These are phyloP conservation scores for Candida nitratophila DNA, from an alignment of 805 yeast genomes.

Conservation along the genomic window DNA sequence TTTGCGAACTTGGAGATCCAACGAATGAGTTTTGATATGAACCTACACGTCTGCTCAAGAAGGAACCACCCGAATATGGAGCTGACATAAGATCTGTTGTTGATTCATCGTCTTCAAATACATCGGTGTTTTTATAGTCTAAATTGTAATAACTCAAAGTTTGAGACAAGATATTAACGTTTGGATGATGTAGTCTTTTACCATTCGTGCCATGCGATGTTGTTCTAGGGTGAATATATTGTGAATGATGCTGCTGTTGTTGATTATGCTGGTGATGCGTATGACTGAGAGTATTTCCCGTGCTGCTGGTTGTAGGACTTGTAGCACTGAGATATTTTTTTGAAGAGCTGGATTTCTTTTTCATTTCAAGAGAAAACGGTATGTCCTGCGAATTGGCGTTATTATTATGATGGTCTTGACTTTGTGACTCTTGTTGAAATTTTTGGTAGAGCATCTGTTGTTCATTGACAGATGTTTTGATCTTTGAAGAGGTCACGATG, in stretches of 20 bases:
- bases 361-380: background rate
- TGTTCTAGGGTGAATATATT: no score
- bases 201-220: background rate
- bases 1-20: background rate
- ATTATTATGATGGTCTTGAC: background rate
- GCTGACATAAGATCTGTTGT: background rate
- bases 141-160: conserved; percentile 22
- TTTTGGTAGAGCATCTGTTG: background rate
- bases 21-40: background rate
- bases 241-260: background rate
- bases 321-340: background rate
- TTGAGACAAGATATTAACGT: conserved; percentile 3
- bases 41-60: background rate
- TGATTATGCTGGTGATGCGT: no score
- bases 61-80: background rate
- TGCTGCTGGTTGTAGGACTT: background rate
- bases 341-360: background rate
- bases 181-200: background rate
- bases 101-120: conserved; percentile 10
- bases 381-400: background rate
- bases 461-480: background rate
- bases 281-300: no score
- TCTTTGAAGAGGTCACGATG: background rate
- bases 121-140: conserved; percentile 12
- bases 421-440: background rate